These are phyloP conservation scores for Wickerhamomyces sp. DNA, from an alignment of 1,139 yeast genomes.

Conservation along the genomic window DNA sequence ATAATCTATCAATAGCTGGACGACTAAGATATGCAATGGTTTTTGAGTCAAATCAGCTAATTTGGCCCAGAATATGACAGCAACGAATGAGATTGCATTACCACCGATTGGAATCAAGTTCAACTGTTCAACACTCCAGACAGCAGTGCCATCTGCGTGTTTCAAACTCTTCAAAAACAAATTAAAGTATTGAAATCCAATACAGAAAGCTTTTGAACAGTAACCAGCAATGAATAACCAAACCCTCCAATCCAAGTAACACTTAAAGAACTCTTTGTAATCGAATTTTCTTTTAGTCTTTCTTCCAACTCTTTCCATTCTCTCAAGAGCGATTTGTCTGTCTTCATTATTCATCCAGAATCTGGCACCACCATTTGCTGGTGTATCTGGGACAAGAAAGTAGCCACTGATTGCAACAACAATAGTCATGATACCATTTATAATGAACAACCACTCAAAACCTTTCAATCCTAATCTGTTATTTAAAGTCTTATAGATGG, in stretches of 20 bases:
- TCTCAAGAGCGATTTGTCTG: constrained; percentile 11
- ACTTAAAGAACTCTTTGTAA: constrained; percentile 1
- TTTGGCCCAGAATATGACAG: constrained; percentile 12
- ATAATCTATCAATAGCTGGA: constrained; percentile 20
- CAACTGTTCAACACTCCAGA: constrained; percentile 19
- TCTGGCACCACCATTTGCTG: constrained; percentile 33
- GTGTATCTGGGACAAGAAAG: constrained; percentile 34
- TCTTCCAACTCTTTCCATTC: constrained; percentile 25
- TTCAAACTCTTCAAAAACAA: constrained; percentile 23
- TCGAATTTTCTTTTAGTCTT: constrained; percentile 18
- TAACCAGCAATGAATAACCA: constrained; percentile 23
- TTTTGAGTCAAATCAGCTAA: constrained; percentile 8
- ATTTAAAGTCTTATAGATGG: constrained; percentile 23
- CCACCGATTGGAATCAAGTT: constrained; percentile 28
- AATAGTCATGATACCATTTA: constrained; percentile 31
- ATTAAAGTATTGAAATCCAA: constrained; percentile 40
- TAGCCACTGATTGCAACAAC: constrained; percentile 31
- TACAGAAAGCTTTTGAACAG: constrained; percentile 25
- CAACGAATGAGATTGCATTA: constrained; percentile 13
- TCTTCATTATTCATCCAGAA: constrained; percentile 18
- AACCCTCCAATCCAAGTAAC: constrained; percentile 10
- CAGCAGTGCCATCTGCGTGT: constrained; percentile 17
- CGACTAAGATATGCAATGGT: constrained; percentile 5
- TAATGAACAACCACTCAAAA: constrained; percentile 35
- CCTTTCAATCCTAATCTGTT: constrained; percentile 31